Conservation (phyloP, 768 basidiomycete genomes). For the Leucocoprinus leucothites region DNA sequence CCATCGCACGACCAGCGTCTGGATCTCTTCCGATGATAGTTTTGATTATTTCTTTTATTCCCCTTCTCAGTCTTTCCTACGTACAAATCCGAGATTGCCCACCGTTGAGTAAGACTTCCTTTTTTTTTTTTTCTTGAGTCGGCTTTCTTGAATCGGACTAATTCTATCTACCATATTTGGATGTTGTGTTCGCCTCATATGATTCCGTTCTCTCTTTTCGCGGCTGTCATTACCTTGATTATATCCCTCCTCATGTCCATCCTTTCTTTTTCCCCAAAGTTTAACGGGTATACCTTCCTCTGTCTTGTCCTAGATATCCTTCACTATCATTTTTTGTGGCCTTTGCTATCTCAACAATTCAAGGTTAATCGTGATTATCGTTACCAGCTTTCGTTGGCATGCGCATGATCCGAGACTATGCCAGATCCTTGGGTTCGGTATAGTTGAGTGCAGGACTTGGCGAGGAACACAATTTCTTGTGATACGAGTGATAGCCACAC, state of each 20-base stretch:
- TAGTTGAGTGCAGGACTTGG: too few relatives aligned
- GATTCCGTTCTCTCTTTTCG: not conserved
- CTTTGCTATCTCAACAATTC: too few relatives aligned
- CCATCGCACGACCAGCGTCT: conserved; percentile 73
- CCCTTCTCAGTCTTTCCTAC: not conserved
- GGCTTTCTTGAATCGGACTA: conserved; percentile 4
- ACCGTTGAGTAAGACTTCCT: not conserved
- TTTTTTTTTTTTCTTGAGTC: not conserved
- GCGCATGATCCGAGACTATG: too few relatives aligned
- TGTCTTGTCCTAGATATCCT: not conserved
- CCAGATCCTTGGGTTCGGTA: too few relatives aligned
- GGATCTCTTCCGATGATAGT: conserved; percentile 50
- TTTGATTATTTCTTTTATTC: conserved; percentile 7
- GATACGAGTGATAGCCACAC: too few relatives aligned
- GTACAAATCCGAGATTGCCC: not conserved
- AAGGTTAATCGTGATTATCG: not conserved
- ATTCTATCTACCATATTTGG: not conserved
- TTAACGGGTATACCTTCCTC: not conserved
- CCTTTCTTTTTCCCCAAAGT: not conserved
- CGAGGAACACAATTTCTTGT: too few relatives aligned
- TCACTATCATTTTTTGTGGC: too few relatives aligned
- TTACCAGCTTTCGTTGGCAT: too few relatives aligned
- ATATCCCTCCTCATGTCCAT: not conserved
- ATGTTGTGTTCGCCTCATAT: not conserved
- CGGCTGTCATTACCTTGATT: not conserved